Base-by-base conservation (phyloP, 2,329 filamentous ascomycete genomes). In the Fusarium austroafricanum region DNA sequence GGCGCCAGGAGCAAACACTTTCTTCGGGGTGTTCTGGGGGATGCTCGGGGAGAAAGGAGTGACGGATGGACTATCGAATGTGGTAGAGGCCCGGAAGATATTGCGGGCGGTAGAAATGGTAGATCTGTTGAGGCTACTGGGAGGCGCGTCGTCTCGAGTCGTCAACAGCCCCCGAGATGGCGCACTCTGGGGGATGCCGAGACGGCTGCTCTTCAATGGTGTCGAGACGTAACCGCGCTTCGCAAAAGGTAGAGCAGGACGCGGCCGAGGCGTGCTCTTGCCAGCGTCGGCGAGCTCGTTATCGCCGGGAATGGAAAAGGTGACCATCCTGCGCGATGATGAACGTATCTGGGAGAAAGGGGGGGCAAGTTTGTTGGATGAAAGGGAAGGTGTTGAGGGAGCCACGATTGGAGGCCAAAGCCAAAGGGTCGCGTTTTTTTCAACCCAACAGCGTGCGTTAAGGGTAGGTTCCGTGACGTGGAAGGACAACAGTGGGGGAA, bases 41-140 rank as follows among this genome's bases (percentile, higher is more conserved):
- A 84, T 71, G 61, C 77, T 82, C 6, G 84, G 82, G 8, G 84
- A 82, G 73, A 86, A 86, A 53, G 78, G 64, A 20, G 71, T 61
- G 26, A 71, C 52, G 14, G 75, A 69, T 37, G 78, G 73, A 58
- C 72, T 79, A 18, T 79, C 76, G 65, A 67, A 69, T 62, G 79
- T 75, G 58, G 77, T 73, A 18, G 81, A 81, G 5, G 79, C 76
- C 49, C 79, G 76, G 56, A 83, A 83, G 31, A 83, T 80, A 61
- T 82, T 83, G 65, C 79, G 78, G 39, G 77, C 69, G 5, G 78
- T 74, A 33, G 76, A 72, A 40, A 79, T 77, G 18, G 77, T 76
- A 72, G 73, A 79, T 53, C 72, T 74, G 55, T 75, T 79, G 18
- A 81, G 69, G 59, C 76, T 78, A 69, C 75, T 79, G 18, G 79